Evolutionary conservation across 2,329 filamentous ascomycete genomes (phyloP), one percentile per base, ranked within the genome.

Genomic region (Monilinia fructigena): DNA sequence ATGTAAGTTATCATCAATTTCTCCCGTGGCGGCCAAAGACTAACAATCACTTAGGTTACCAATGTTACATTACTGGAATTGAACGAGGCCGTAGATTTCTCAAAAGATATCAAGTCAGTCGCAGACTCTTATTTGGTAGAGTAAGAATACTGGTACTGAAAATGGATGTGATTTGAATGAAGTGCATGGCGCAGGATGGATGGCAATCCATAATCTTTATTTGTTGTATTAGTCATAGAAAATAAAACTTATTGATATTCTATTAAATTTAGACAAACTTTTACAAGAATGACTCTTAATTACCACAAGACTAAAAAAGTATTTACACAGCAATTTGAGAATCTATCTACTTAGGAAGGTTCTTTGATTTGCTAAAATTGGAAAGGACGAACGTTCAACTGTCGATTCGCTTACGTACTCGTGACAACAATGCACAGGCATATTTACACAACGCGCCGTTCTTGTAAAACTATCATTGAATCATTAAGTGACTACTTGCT

Each of bases 51-150:
- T 53, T 66, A 87, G 90, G 89, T 93, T 62, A 82, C 82, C 3
- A 84, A 86, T 55, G 89, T 94, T 31, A 85, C 85, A 35, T 79
- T 95, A 72, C 75, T 93, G 66, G 90, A 92, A 70, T 86, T 91
- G 81, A 85, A 88, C 71, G 90, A 94, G 77, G 87, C 92, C 61
- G 89, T 96, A 63, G 87, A 87, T 26, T 96, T 93, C 80, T 90
- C 90, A 56, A 94, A 92, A 80, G 91, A 95, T 66, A 80, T 93
- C 76, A 91, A 88, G 79, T 92, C 87, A 26, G 81, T 87, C 65
- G 89, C 91, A 6, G 92, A 94, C 71, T 86, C 85, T 70, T 96
- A 92, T 78, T 75, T 88, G 69, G 89, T 96, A 75, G 89, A 91
- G 79, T 94, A 87, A 78, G 78, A 12, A 42, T 56, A 53, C 50